Conservation (phyloP, 129 eudicot species). For the Tagetes patula region DNA sequence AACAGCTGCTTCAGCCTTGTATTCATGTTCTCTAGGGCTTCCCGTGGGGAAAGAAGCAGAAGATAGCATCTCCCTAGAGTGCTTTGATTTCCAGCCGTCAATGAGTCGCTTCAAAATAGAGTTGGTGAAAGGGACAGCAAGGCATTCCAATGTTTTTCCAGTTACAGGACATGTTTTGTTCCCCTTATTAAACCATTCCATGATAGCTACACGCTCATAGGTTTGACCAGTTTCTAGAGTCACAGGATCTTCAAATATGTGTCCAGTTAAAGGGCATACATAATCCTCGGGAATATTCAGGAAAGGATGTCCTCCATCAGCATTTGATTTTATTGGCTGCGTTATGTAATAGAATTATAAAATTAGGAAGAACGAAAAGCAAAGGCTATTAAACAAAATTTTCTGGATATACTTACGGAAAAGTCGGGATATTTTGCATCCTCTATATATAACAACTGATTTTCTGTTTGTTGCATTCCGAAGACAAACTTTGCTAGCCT, state of each 20-base stretch:
- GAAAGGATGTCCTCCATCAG: constrained; percentile 30
- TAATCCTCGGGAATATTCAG: constrained; percentile 55
- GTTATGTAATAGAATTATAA: constrained; percentile 23
- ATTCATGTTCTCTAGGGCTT: constrained; percentile 37
- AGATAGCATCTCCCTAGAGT: constrained; percentile 45
- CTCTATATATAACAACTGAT: constrained; percentile 14
- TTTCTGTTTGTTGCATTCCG: constrained; percentile 35
- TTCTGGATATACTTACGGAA: constrained; percentile 35
- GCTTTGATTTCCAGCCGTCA: constrained; percentile 63
- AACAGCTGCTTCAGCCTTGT: constrained; percentile 49
- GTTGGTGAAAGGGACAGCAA: constrained; percentile 55
- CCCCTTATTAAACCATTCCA: constrained; percentile 55
- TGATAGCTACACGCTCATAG: constrained; percentile 61
- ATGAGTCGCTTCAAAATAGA: constrained; percentile 65
- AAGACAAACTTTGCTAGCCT: constrained; percentile 51
- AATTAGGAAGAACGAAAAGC: constrained; percentile 23
- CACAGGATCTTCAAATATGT: constrained; percentile 71
- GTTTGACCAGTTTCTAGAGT: constrained; percentile 83
- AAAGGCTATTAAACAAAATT: background rate
- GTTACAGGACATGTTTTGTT: constrained; percentile 64
- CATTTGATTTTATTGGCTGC: constrained; percentile 39
- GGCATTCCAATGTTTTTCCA: constrained; percentile 46
- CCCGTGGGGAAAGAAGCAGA: constrained; percentile 49
- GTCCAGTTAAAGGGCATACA: constrained; percentile 68
- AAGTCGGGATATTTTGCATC: constrained; percentile 36